Evolutionary conservation across 805 yeast species (phyloP).

Genomic region (Candida vaughaniae): DNA sequence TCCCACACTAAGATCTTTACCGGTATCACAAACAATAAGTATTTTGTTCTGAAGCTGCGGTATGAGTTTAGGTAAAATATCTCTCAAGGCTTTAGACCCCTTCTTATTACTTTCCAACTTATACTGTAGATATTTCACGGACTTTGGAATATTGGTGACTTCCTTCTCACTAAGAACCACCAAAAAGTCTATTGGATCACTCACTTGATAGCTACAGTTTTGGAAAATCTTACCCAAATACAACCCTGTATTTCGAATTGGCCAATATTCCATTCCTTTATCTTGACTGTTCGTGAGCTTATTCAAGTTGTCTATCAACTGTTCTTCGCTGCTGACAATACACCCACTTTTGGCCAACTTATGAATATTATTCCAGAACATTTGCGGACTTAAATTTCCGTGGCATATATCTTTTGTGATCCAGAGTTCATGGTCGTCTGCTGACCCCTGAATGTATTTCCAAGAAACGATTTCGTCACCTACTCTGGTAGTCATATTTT

Average conservation of each 20-base stretch:
- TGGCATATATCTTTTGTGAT: slow-evolving; percentile 37
- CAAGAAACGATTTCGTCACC: slow-evolving; percentile 14
- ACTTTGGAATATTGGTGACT: slow-evolving; percentile 9
- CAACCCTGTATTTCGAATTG: slow-evolving; percentile 22
- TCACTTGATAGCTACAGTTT: slow-evolving; percentile 11
- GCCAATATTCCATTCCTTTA: slow-evolving; percentile 9
- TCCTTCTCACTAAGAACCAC: slow-evolving; percentile 25
- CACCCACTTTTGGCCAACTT: slow-evolving; percentile 15
- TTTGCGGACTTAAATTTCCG: slow-evolving; percentile 47
- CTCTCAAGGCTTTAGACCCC: slow-evolving; percentile 63
- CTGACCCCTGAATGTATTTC: slow-evolving; percentile 86
- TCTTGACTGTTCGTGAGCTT: slow-evolving; percentile 7
- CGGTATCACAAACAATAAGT: slow-evolving; percentile 59
- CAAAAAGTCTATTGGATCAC: slow-evolving; percentile 11
- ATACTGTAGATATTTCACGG: slow-evolving; percentile 13
- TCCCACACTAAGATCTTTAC: slow-evolving; percentile 66
- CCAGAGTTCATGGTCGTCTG: slow-evolving; percentile 94
- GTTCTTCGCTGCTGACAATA: slow-evolving; percentile 17
- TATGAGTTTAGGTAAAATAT: slow-evolving; percentile 43
- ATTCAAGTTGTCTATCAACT: slow-evolving; percentile 19
- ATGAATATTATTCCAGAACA: slow-evolving; percentile 19
- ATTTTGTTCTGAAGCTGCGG: slow-evolving; percentile 13
- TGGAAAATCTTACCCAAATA: slow-evolving; percentile 24
- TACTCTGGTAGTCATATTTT: slow-evolving; percentile 3
- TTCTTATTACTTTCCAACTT: slow-evolving; percentile 47